phyloP scores from a whole-genome alignment of 768 basidiomycete genomes.

The Panaeolus papilionaceus region DNA sequence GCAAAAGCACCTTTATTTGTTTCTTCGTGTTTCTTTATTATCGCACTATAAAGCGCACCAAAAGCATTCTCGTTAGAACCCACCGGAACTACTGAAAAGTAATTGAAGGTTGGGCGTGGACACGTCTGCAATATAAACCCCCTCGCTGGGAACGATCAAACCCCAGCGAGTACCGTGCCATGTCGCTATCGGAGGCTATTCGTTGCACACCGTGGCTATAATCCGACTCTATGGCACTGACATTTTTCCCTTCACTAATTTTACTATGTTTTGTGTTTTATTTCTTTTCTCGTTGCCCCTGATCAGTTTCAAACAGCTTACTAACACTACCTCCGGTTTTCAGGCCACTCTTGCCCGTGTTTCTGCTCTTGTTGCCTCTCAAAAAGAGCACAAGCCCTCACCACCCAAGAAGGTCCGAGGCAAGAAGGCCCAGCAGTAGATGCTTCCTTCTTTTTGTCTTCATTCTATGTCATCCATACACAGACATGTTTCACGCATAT shows the following conservation, averaged over 20 bases:
- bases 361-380: conserved; percentile 71
- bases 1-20: conserved; percentile 18
- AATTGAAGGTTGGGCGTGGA: conserved; percentile 92
- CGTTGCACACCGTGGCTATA: conserved; percentile 56
- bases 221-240: conserved; percentile 79
- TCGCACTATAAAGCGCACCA: conserved; percentile 19
- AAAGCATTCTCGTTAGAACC: conserved; percentile 93
- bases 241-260: conserved; percentile 39
- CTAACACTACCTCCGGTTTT: conserved; percentile 34
- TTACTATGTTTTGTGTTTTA: conserved; percentile 19
- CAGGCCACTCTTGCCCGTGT: conserved; percentile 81
- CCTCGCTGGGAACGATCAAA: conserved; percentile 65
- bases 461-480: conserved; percentile 30
- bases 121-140: conserved; percentile 84
- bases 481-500: conserved; percentile 36
- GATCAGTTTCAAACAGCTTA: conserved; percentile 16
- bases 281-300: conserved; percentile 22
- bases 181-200: conserved; percentile 84
- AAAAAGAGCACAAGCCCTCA: conserved; percentile 71
- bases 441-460: conserved; percentile 34
- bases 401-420: conserved; percentile 77
- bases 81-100: conserved; percentile 69
- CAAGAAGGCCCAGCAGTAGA: conserved; percentile 57
- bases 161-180: conserved; percentile 60
- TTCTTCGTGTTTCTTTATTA: conserved; percentile 25